Percentiles rank a stretch among this genome's conserved stretches.
These are phyloP conservation scores for Mortierella alpina DNA, from an alignment of 192 early-diverging fungal genomes.

Conservation along the genomic window DNA sequence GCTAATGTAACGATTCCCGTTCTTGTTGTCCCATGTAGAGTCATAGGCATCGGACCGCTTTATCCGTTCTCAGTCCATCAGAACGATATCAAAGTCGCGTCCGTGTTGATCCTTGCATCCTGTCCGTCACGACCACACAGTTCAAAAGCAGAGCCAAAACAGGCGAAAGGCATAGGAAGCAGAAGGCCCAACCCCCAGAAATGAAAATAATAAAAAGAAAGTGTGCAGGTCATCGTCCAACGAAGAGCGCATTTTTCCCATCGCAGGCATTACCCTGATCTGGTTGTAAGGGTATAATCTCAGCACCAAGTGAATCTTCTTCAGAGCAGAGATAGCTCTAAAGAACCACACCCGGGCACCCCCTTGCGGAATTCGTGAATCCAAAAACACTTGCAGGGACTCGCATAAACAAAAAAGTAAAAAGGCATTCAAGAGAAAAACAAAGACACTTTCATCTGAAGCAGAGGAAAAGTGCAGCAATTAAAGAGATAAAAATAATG, in stretches of 20 bases:
- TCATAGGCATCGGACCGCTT: no score
- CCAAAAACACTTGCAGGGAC: slow-evolving; percentile 8
- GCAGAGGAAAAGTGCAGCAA: slow-evolving; percentile 10
- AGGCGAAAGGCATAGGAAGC: not conserved
- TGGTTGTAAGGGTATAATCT: slow-evolving; percentile 52
- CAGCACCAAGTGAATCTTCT: slow-evolving; percentile 42
- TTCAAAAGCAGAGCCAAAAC: not conserved
- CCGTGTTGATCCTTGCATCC: no score
- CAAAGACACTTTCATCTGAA: not conserved
- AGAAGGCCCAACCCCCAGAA: not conserved
- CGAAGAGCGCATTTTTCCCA: slow-evolving; percentile 43
- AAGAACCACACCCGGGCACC: slow-evolving; percentile 47
- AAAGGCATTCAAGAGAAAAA: not conserved
- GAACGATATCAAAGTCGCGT: no score
- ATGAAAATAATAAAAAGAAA: slow-evolving; percentile 14
- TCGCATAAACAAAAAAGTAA: not conserved
- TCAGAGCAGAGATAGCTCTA: not conserved
- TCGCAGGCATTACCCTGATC: slow-evolving; percentile 50
- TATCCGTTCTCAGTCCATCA: no score
- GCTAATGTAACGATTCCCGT: no score
- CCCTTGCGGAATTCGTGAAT: slow-evolving; percentile 39
- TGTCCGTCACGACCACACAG: no score
- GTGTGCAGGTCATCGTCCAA: not conserved
- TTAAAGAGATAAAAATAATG: slow-evolving; percentile 1
- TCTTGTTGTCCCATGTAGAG: no score